Conservation (phyloP, 345 rosid species). For the Acer saccharum region DNA sequence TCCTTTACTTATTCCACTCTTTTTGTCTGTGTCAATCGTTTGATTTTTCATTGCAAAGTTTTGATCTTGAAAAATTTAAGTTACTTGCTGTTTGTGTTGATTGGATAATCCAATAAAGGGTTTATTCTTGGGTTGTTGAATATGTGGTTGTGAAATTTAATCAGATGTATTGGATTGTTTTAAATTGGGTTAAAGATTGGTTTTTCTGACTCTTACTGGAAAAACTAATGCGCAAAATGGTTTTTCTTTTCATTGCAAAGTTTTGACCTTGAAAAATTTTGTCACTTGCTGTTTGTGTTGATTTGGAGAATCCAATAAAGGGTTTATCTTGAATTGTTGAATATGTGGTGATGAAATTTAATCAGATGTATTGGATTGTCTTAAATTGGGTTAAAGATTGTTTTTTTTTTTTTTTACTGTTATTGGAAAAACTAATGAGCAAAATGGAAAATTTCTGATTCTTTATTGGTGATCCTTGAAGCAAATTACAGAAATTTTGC, state of each 20-base stretch:
- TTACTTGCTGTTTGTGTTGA: no score
- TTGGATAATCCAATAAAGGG: no score
- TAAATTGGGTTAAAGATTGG: no score
- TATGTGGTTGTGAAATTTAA: no score
- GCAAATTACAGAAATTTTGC: neutral
- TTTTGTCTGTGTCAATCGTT: neutral
- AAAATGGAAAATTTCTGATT: neutral
- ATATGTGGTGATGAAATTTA: neutral
- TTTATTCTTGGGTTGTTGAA: no score
- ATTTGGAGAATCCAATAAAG: neutral
- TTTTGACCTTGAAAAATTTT: neutral
- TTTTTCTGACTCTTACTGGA: neutral
- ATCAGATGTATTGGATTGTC: neutral
- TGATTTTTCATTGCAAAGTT: neutral
- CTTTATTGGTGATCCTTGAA: neutral
- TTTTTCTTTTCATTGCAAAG: neutral
- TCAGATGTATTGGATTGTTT: no score
- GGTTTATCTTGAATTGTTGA: constrained; percentile 1
- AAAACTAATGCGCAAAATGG: neutral
- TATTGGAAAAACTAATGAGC: neutral
- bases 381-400: neutral
- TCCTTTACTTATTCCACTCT: neutral
- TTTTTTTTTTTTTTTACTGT: neutral
- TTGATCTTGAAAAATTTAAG: neutral
- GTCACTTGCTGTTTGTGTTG: constrained; percentile 1